Percentiles rank a stretch among this genome's conserved stretches.
Conservation (phyloP, 225 moss, liverwort and hornwort genomes). For the Climacium dendroides region DNA sequence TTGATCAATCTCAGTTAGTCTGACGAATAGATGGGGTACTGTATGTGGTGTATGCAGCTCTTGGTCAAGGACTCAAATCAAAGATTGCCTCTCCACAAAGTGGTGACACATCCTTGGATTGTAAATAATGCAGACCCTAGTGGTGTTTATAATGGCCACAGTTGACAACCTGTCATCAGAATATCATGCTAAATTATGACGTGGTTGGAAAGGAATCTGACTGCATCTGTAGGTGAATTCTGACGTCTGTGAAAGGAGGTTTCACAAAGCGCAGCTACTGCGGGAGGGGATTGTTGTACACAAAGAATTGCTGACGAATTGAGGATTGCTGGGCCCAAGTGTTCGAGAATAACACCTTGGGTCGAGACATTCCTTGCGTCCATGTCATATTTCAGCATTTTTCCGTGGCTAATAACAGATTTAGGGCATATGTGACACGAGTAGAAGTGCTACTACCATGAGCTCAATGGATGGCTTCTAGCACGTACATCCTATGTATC, state of each 20-base stretch:
- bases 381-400: background rate
- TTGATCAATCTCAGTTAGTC: background rate
- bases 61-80: conserved; percentile 66
- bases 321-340: background rate
- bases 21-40: background rate
- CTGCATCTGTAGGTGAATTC: background rate
- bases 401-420: background rate
- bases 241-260: background rate
- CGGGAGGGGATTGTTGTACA: background rate
- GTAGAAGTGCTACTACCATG: background rate
- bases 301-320: background rate
- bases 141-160: conserved; percentile 19
- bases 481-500: background rate
- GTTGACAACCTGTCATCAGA: background rate
- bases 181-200: background rate
- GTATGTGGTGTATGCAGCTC: conserved; percentile 28
- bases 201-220: background rate
- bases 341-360: background rate
- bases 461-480: background rate
- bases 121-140: conserved; percentile 55
- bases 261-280: background rate
- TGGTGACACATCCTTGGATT: conserved; percentile 74
- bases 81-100: conserved; percentile 59
- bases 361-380: background rate
- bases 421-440: background rate